Evolutionary conservation across 805 yeast genomes (phyloP).

Genomic region (Ogataea naganishii): DNA sequence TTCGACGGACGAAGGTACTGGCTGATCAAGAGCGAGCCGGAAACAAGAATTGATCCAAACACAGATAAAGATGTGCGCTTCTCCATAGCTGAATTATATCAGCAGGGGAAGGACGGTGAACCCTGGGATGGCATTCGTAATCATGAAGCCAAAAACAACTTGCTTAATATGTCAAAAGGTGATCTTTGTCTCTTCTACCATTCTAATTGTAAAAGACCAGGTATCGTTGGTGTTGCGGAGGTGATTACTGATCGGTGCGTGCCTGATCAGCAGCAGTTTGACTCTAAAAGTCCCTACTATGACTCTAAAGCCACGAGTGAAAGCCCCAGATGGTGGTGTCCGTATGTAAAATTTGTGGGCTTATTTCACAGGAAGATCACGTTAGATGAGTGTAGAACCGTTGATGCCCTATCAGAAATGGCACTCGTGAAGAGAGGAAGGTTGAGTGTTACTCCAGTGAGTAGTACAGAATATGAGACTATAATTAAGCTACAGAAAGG

Average conservation of each 20-base stretch:
- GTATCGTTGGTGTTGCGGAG: constrained; percentile 41
- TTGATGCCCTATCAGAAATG: constrained; percentile 24
- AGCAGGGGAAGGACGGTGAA: constrained; percentile 19
- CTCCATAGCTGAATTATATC: constrained; percentile 33
- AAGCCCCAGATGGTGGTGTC: constrained; percentile 50
- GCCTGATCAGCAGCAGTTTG: constrained; percentile 33
- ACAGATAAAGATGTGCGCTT: constrained; percentile 40
- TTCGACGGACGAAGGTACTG: constrained; percentile 29
- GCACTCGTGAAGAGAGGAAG: constrained; percentile 39
- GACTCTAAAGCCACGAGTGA: constrained; percentile 36
- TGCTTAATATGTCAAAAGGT: constrained; percentile 36
- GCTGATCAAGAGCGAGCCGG: constrained; percentile 52
- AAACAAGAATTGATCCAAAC: constrained; percentile 35
- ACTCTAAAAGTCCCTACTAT: constrained; percentile 33
- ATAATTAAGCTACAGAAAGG: constrained; percentile 29
- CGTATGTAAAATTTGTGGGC: constrained; percentile 35
- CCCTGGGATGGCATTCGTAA: constrained; percentile 59
- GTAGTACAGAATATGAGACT: constrained; percentile 30
- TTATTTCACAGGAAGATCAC: constrained; percentile 33
- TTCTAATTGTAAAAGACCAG: constrained; percentile 46
- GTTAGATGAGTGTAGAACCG: constrained; percentile 29
- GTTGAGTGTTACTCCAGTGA: constrained; percentile 43
- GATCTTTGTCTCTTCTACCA: constrained; percentile 46
- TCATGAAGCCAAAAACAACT: constrained; percentile 45
- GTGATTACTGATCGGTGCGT: constrained; percentile 24